These are phyloP conservation scores for Saccharum hybrid DNA, from an alignment of 202 grass and related monocot species.

Conservation along the genomic window DNA sequence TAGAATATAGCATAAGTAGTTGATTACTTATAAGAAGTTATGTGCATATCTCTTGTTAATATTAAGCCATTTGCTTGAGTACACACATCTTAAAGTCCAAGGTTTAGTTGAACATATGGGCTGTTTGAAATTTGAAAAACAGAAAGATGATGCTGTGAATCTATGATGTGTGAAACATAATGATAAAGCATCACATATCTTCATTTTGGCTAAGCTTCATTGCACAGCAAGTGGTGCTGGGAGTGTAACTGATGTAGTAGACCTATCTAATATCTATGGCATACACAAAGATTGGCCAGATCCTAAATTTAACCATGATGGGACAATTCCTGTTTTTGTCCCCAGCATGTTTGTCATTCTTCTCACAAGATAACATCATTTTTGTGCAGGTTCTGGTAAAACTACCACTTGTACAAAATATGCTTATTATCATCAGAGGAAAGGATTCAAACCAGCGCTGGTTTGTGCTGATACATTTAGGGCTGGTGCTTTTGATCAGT, in stretches of 20 bases:
- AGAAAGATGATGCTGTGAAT: background rate
- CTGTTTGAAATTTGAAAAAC: no score
- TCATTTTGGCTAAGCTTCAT: slow-evolving; percentile 15
- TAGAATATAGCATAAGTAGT: background rate
- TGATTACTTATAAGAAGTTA: background rate
- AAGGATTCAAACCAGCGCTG: slow-evolving; percentile 89
- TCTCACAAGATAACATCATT: background rate
- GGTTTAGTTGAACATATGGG: no score
- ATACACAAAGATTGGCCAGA: background rate
- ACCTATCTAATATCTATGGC: background rate
- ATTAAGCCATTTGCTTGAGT: background rate
- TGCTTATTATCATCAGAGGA: slow-evolving; percentile 93
- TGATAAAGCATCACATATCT: background rate
- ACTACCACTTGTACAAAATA: slow-evolving; percentile 98
- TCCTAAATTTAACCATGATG: background rate
- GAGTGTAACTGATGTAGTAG: background rate
- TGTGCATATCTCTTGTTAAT: background rate
- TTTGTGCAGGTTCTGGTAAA: slow-evolving; percentile 80
- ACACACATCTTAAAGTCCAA: background rate
- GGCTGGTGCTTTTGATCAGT: slow-evolving; percentile 98
- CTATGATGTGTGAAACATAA: background rate
- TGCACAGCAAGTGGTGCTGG: slow-evolving; percentile 17
- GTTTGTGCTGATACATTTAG: slow-evolving; percentile 99
- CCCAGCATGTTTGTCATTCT: background rate
- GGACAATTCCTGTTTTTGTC: background rate